phyloP scores from a whole-genome alignment of 129 eudicot species.

The Ambrosia artemisiifolia region DNA sequence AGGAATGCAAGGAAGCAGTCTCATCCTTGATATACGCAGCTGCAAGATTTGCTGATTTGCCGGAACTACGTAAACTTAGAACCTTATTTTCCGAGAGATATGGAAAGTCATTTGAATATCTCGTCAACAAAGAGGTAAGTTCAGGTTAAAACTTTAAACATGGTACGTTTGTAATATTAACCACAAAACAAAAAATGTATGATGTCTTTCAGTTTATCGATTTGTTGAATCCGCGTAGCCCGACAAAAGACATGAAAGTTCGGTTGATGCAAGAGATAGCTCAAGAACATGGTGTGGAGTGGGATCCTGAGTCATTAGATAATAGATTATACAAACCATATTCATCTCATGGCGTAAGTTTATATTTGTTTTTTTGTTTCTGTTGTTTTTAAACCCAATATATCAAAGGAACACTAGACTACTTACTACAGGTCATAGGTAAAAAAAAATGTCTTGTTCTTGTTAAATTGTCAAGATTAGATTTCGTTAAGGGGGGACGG shows the following conservation, averaged over 20 bases:
- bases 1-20: constrained; percentile 72
- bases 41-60: constrained; percentile 78
- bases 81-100: constrained; percentile 51
- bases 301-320: constrained; percentile 56
- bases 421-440: too few relatives aligned
- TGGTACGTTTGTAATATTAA: not conserved
- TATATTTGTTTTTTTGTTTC: too few relatives aligned
- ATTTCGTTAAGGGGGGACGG: too few relatives aligned
- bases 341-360: constrained; percentile 35
- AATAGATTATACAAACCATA: constrained; percentile 35
- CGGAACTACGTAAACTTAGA: constrained; percentile 72
- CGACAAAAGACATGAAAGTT: constrained; percentile 59
- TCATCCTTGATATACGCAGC: constrained; percentile 71
- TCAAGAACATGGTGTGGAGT: constrained; percentile 49
- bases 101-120: constrained; percentile 46
- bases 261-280: constrained; percentile 71
- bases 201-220: constrained; percentile 39
- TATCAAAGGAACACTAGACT: too few relatives aligned
- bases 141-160: not conserved
- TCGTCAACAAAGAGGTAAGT: constrained; percentile 54
- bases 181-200: not conserved
- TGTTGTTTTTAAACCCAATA: too few relatives aligned
- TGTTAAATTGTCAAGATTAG: too few relatives aligned
- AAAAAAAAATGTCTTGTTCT: too few relatives aligned
- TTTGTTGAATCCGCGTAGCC: constrained; percentile 35